Evolutionary conservation across 2,329 filamentous ascomycete genomes (phyloP).

Genomic region (Aureobasidium vineae): DNA sequence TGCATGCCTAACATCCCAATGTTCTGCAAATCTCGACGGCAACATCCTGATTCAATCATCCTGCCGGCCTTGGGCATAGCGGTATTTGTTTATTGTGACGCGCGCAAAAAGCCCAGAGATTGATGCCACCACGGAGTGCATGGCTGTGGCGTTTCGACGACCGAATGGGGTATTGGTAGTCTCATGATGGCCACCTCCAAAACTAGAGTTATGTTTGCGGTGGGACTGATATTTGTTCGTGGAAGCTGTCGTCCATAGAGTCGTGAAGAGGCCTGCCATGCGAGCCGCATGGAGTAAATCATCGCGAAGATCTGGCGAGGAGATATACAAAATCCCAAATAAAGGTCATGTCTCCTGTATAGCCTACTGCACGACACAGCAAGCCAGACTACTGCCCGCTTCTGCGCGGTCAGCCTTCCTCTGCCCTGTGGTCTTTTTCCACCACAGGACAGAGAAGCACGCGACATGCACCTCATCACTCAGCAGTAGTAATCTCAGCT

Average conservation of each 20-base stretch:
- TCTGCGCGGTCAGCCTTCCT: constrained; percentile 35
- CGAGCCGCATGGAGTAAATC: too few relatives aligned
- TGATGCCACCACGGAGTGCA: neutral
- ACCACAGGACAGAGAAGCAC: constrained; percentile 16
- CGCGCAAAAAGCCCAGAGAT: neutral
- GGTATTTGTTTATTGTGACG: neutral
- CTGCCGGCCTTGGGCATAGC: neutral
- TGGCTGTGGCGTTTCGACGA: neutral
- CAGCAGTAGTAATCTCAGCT: constrained; percentile 7
- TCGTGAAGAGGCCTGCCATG: neutral
- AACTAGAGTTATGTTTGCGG: too few relatives aligned
- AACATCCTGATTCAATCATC: neutral
- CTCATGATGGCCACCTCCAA: neutral
- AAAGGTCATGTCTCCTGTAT: neutral
- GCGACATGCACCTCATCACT: constrained; percentile 7
- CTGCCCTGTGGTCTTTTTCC: constrained; percentile 25
- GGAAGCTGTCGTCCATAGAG: neutral
- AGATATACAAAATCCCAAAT: neutral
- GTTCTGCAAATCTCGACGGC: neutral
- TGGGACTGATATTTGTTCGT: neutral
- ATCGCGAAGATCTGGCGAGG: neutral
- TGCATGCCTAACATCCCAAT: neutral
- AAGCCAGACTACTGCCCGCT: constrained; percentile 29
- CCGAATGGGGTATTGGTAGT: too few relatives aligned
- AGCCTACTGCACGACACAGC: constrained; percentile 6